Conservation (phyloP, 2,329 filamentous ascomycete genomes). For the Pseudogymnoascus sp. region DNA sequence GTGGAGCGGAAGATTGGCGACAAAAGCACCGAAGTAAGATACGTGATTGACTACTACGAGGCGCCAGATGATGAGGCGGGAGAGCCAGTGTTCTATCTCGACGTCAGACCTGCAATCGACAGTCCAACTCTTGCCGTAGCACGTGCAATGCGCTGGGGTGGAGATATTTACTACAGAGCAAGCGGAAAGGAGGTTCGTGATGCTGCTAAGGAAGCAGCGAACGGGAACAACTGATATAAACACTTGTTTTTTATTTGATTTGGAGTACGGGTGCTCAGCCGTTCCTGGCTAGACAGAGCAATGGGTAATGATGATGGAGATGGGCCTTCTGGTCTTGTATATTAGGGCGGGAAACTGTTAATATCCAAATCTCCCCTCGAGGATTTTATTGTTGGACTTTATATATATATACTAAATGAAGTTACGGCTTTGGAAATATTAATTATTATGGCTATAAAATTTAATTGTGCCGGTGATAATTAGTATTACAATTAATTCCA, state of each 20-base stretch:
- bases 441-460: background rate
- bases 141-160: slow-evolving; percentile 78
- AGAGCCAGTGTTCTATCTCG: slow-evolving; percentile 91
- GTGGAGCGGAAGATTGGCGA: slow-evolving; percentile 66
- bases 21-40: slow-evolving; percentile 68
- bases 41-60: slow-evolving; percentile 95
- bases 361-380: slow-evolving; percentile 7
- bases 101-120: slow-evolving; percentile 82
- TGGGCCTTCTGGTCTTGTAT: background rate
- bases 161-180: slow-evolving; percentile 73
- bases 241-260: background rate
- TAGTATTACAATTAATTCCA: background rate
- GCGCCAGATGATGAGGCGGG: slow-evolving; percentile 68
- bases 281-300: background rate
- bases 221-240: slow-evolving; percentile 1
- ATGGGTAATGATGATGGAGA: background rate
- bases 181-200: slow-evolving; percentile 24
- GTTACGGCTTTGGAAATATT: background rate
- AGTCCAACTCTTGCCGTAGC: slow-evolving; percentile 74
- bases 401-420: slow-evolving; percentile 6
- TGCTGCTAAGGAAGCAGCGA: slow-evolving; percentile 11
- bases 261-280: slow-evolving; percentile 1
- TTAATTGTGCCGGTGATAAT: background rate
- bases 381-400: background rate
- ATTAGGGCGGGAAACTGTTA: background rate